Base-by-base conservation (phyloP, 2,329 filamentous ascomycete genomes). In the Zelopaecilomyces penicillatus region DNA sequence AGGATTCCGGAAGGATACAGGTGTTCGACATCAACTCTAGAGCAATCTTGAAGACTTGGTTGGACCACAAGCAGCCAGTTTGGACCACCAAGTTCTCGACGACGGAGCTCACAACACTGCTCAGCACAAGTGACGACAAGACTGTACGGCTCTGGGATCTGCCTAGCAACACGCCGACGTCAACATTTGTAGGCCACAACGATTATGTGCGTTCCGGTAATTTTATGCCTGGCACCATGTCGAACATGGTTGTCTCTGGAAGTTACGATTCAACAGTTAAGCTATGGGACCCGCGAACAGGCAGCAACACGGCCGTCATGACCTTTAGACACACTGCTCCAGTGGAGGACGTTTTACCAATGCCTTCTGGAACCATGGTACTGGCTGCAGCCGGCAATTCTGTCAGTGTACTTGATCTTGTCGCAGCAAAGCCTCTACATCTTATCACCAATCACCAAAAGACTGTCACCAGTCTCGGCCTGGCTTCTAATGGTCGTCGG, bases 61-160 rank as follows among this genome's bases (percentile, higher is more conserved):
- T 83, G 52, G 81, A 90, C 55, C 91, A 97, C 70, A 90, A 89
- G 68, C 90, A 95, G 73, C 87, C 93, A 10, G 87, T 95, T 27
- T 96, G 91, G 83, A 80, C 84, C 27, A 91, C 89, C 38, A 84
- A 84, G 64, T 98, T 94, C 76, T 91, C 87, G n/a, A 88, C 89
- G 1, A 77, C 76, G n/a, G 84, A 93, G 49, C 75, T 90, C 52
- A 98, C 93, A 1, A 81, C 81, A 4, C 70, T 97, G 48, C 83
- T 98, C 75, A 94, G 85, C 59, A 85, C 87, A 42, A 89, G 86
- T 62, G 93, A 98, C 64, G 93, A 98, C 67, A 82, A 83, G 56
- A 96, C 90, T 4, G 90, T 98, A 42, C 79, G 90, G 43, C 68
- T 97, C 45, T 98, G 94, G 94, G 91, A 97, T 68, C 71, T 98